A percentile compares a stretch with the other conserved stretches of the same genome.
phyloP scores from a whole-genome alignment of 257 asterid species.

The Penstemon newberryi region DNA sequence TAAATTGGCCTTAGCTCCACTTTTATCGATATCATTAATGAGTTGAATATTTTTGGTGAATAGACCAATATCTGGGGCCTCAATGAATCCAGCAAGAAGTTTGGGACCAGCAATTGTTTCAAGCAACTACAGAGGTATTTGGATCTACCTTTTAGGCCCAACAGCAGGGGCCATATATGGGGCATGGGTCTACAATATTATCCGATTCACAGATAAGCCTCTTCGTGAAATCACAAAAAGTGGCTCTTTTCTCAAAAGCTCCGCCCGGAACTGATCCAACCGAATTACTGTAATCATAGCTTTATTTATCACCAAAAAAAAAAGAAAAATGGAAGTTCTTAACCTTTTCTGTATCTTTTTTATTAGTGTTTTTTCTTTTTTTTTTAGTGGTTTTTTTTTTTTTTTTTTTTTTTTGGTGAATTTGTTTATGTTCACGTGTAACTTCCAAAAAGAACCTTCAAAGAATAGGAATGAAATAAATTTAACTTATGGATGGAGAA shows the following conservation, averaged over 20 bases:
- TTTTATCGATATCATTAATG: too few species aligned
- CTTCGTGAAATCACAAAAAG: slow-evolving; percentile 72
- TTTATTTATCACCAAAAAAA: neutral
- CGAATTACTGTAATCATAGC: neutral
- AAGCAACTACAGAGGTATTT: slow-evolving; percentile 46
- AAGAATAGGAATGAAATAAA: too few species aligned
- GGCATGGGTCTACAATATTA: slow-evolving; percentile 77
- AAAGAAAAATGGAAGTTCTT: too few species aligned
- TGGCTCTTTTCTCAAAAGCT: slow-evolving; percentile 54
- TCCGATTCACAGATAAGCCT: slow-evolving; percentile 75
- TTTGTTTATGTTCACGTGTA: too few species aligned
- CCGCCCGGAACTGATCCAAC: slow-evolving; percentile 27
- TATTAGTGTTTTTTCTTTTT: too few species aligned
- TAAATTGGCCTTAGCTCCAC: too few species aligned
- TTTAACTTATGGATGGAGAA: too few species aligned
- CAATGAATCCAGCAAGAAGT: slow-evolving; percentile 97
- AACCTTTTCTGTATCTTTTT: too few species aligned
- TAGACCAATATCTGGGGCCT: slow-evolving; percentile 88
- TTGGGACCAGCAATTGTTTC: slow-evolving; percentile 87
- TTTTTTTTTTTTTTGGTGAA: too few species aligned
- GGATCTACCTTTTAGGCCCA: slow-evolving; percentile 80
- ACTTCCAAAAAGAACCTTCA: too few species aligned
- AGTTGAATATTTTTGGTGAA: neutral
- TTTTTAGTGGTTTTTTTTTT: too few species aligned
- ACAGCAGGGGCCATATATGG: slow-evolving; percentile 75